Evolutionary conservation across 345 rosid species (phyloP), one percentile per base, ranked within the genome.

Genomic region (Ricinus communis): DNA sequence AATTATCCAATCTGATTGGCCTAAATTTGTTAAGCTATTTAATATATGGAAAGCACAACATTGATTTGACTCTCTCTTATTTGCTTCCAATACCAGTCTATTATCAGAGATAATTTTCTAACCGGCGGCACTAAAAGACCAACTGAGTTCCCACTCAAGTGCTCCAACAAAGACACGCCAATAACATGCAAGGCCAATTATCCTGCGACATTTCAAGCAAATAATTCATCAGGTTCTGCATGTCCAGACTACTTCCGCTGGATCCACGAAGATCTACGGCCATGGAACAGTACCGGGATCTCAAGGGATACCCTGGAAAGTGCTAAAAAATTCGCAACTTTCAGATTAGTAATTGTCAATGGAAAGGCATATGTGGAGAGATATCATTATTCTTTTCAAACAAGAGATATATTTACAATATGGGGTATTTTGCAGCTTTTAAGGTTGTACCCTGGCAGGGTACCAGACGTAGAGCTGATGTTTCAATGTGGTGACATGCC

Each of bases 161-260:
- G 89, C 80, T 56, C 84, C 12, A 55, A 70, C 27, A 22, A 30
- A 31, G 64, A 5, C 21, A 55, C 46, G 6, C 66, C 81, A 24
- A 55, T 61, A 62, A 74, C 67, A 57, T 87, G 89, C 50, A 78
- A 75, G 0, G 28, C 70, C 46, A 80, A 72, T 27, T 76, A 81
- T 22, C 71, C 81, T n/a, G 51, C 54, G 24, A 16, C 31, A 28
- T 85, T 50, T 25, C 10, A 73, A 21, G 71, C 70, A 15, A 19
- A 11, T 1, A n/a, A 69, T 31, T 21, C 13, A 28, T 56, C 78
- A 24, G 15, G 72, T 0, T 19, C 81, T 57, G 55, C 64, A 49
- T 93, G 97, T 73, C 98, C 98, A 0, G 87, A 86, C 2, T 91
- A 88, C 87, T 89, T 91, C 90, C 92, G 90, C 19, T 91, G 97